Conservation (phyloP, 2,329 filamentous ascomycete species). For the Plectosphaerella cucumerina region DNA sequence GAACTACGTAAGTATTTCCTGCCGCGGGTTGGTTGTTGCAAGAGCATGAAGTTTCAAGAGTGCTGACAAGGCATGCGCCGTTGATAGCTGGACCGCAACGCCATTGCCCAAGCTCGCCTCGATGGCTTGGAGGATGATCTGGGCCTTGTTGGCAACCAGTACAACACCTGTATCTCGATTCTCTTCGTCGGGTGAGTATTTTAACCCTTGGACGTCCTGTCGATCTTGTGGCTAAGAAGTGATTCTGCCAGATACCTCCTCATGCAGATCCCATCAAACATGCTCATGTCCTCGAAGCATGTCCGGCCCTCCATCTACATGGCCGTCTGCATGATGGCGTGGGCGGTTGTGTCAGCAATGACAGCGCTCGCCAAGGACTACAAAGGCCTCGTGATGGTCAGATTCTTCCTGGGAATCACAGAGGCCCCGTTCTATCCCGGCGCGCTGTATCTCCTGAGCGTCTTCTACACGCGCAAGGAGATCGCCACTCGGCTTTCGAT, state of each 20-base stretch:
- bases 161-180: slow-evolving; percentile 43
- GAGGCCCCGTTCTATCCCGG: slow-evolving; percentile 34
- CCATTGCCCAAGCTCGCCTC: slow-evolving; percentile 52
- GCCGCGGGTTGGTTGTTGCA: neutral
- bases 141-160: slow-evolving; percentile 40
- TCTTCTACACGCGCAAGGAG: slow-evolving; percentile 51
- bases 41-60: neutral
- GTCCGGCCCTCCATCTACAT: slow-evolving; percentile 24
- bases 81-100: slow-evolving; percentile 42
- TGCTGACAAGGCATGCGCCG: neutral
- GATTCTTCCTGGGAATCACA: slow-evolving; percentile 36
- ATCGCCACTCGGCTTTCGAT: slow-evolving; percentile 37
- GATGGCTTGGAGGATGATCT: slow-evolving; percentile 50
- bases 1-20: slow-evolving; percentile 22
- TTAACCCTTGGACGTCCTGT: neutral
- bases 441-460: slow-evolving; percentile 37
- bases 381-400: slow-evolving; percentile 33
- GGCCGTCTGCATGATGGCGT: slow-evolving; percentile 29
- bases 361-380: slow-evolving; percentile 38
- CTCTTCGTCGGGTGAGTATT: slow-evolving; percentile 42
- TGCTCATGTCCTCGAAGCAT: slow-evolving; percentile 34
- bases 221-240: neutral
- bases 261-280: slow-evolving; percentile 42
- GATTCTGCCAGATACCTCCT: slow-evolving; percentile 31
- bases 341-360: slow-evolving; percentile 35